Percentiles rank a stretch among this genome's conserved stretches.
Evolutionary conservation across 805 yeast species (phyloP).

Genomic region (Candida succiphila): DNA sequence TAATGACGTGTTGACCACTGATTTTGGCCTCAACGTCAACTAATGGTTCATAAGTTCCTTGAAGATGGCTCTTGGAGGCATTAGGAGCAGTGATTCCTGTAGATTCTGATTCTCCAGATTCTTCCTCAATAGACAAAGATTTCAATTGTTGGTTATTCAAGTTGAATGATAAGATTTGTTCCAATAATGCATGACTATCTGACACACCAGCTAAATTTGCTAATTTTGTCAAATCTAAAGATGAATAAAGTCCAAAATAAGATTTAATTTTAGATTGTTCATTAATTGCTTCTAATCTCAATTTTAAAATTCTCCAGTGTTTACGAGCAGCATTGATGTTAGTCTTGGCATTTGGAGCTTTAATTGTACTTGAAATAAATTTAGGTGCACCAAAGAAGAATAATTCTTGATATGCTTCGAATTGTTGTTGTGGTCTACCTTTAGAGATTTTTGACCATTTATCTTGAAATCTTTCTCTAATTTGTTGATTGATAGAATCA

Average conservation of each 20-base stretch:
- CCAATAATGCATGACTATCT: too few relatives aligned
- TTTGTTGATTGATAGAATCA: slow-evolving; percentile 30
- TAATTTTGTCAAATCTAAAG: slow-evolving; percentile 32
- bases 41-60: too few relatives aligned
- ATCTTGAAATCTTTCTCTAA: slow-evolving; percentile 37
- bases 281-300: slow-evolving; percentile 26
- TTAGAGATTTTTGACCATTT: slow-evolving; percentile 29
- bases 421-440: slow-evolving; percentile 25
- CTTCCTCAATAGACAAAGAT: too few relatives aligned
- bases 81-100: too few relatives aligned
- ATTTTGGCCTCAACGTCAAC: too few relatives aligned
- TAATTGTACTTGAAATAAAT: slow-evolving; percentile 31
- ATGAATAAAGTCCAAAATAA: slow-evolving; percentile 35
- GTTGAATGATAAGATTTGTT: too few relatives aligned
- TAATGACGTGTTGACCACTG: too few relatives aligned
- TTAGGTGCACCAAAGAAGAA: slow-evolving; percentile 38
- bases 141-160: too few relatives aligned
- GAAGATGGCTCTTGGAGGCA: too few relatives aligned
- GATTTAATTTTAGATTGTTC: slow-evolving; percentile 31
- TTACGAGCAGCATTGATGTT: slow-evolving; percentile 29
- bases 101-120: too few relatives aligned
- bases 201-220: too few relatives aligned
- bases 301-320: slow-evolving; percentile 33
- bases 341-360: slow-evolving; percentile 20
- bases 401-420: slow-evolving; percentile 33